A percentile compares a stretch with the other conserved stretches of the same genome.
Evolutionary conservation across 2,329 filamentous ascomycete species (phyloP).

Genomic region (Dryadomyces quercus-mongolicae): DNA sequence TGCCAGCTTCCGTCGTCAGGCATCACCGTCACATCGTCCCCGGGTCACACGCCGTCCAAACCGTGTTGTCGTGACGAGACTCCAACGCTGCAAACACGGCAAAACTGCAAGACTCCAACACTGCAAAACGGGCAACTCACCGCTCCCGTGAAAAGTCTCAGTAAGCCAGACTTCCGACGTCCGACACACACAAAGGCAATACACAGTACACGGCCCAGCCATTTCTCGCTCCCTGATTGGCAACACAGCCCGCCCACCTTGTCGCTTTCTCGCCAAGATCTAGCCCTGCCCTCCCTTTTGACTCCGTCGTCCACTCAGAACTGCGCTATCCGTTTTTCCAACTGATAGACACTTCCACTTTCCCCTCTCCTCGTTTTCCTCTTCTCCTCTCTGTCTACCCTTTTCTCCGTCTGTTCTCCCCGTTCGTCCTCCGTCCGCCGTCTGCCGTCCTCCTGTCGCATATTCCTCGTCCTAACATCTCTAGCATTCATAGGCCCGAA

Average conservation of each 20-base stretch:
- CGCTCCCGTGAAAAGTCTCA: neutral
- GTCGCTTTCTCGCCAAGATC: conserved; percentile 1
- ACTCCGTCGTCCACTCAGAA: neutral
- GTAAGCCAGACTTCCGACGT: too few relatives aligned
- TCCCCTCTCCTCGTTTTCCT: neutral
- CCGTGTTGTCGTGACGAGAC: neutral
- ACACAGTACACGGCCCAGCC: too few relatives aligned
- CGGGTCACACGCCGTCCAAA: too few relatives aligned
- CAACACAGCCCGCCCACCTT: neutral
- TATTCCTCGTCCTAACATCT: neutral
- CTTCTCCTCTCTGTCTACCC: neutral
- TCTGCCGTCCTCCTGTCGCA: neutral
- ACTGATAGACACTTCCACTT: neutral
- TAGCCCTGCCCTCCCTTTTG: neutral
- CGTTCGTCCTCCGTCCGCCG: neutral
- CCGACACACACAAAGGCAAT: too few relatives aligned
- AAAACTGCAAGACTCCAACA: neutral
- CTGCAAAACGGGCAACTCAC: neutral
- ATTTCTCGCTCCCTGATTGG: neutral
- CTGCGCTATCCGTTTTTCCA: neutral
- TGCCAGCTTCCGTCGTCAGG: neutral
- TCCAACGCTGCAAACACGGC: neutral
- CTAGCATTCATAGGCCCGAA: too few relatives aligned
- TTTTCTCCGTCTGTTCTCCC: neutral
- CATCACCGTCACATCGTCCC: neutral